Evolutionary conservation across 2,329 filamentous ascomycete species (phyloP), one percentile per base, ranked within the genome.

Genomic region (Daldinia sp.): DNA sequence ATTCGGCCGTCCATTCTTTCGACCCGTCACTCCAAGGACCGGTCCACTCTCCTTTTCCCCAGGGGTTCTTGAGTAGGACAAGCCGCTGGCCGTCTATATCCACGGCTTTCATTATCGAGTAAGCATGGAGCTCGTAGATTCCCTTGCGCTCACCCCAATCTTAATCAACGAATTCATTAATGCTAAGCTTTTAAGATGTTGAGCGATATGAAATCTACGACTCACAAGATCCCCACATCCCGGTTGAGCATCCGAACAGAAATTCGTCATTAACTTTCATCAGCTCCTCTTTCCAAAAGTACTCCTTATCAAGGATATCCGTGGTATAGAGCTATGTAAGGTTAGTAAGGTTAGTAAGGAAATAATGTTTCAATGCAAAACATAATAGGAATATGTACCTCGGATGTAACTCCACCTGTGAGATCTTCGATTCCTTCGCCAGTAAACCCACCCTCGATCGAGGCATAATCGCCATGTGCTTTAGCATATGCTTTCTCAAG

Each of bases 1-100:
- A 93, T 72, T 94, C 90, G 0, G 92, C 84, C 0, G 92, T 95
- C 93, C 93, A 97, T 78, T 95, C 90, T 74, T 93, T 92, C 6
- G 91, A 93, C 0, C 93, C 93, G 75, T 96, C 93, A 3, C 88
- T 90, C 92, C 93, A 96, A 1, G 92, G 84, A 1, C 93, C 93
- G 33, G 88, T 91, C 92, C 93, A 96, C 79, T 94, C 93, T 35
- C 87, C 88, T 70, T 89, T 89, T 1, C 93, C 93, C 93, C 92
- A 96, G 0, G 93, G 93, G 73, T 96, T 96, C 71, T 85, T 87
- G 42, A 93, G 81, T 57, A 89, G 85, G 2, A 93, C 82, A 1
- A 94, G 81, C 1, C 90, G 86, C 30, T 89, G 81, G 1, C 88
- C 89, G 44, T 89, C 85, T 59, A 88, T 81, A 70, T 91, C 89